Conservation (phyloP, 768 basidiomycete species). For the Scleroderma bovista region DNA sequence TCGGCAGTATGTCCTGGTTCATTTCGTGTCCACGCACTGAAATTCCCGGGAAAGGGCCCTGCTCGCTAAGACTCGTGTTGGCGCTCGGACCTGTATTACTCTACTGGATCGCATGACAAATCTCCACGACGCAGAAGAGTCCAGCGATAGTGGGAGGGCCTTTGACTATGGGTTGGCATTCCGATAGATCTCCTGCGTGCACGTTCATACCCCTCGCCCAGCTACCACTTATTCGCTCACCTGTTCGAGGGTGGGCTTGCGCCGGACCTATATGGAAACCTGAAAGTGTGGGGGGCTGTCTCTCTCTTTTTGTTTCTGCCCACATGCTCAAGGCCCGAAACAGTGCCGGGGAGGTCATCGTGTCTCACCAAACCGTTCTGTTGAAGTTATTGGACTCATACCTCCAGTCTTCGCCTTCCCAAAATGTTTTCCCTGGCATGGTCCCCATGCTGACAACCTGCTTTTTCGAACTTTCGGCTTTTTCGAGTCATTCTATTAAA, state of each 20-base stretch:
- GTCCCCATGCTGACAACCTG: slow-evolving; percentile 54
- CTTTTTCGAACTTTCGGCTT: slow-evolving; percentile 58
- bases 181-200: not conserved
- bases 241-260: slow-evolving; percentile 57
- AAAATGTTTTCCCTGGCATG: slow-evolving; percentile 36
- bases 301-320: not conserved
- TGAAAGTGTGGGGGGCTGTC: slow-evolving; percentile 64
- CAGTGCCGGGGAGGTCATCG: slow-evolving; percentile 66
- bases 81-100: slow-evolving; percentile 58
- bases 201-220: slow-evolving; percentile 22
- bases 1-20: slow-evolving; percentile 45
- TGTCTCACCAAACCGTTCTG: slow-evolving; percentile 82
- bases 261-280: slow-evolving; percentile 52
- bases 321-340: slow-evolving; percentile 11
- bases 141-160: slow-evolving; percentile 55
- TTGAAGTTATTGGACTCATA: slow-evolving; percentile 86
- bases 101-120: slow-evolving; percentile 70
- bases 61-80: slow-evolving; percentile 48
- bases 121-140: slow-evolving; percentile 63
- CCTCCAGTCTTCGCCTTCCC: slow-evolving; percentile 49
- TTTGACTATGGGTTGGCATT: slow-evolving; percentile 69
- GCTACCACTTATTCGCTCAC: slow-evolving; percentile 61
- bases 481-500: slow-evolving; percentile 49
- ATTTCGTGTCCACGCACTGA: slow-evolving; percentile 8
- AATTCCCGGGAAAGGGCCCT: slow-evolving; percentile 33